Evolutionary conservation across 192 early-diverging fungal species (phyloP), one percentile per base, ranked within the genome.

Genomic region (Dissophora ornata): DNA sequence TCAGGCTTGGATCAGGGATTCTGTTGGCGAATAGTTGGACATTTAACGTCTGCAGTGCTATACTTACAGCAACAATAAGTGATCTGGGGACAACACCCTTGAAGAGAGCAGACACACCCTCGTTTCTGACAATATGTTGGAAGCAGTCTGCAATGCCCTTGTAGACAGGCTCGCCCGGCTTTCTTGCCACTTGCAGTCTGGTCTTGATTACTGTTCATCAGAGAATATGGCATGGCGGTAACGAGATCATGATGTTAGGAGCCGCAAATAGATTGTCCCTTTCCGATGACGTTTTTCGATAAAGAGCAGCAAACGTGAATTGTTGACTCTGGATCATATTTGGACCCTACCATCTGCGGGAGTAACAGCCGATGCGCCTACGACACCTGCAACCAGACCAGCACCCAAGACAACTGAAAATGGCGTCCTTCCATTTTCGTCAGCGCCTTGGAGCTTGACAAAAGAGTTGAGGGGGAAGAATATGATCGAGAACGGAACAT

Each of bases 21-120:
- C n/a, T n/a, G n/a, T n/a, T n/a, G n/a, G n/a, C n/a, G n/a, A n/a
- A n/a, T n/a, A n/a, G n/a, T n/a, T n/a, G n/a, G n/a, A n/a, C n/a
- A n/a, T n/a, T n/a, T n/a, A n/a, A n/a, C n/a, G n/a, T n/a, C n/a
- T n/a, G n/a, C n/a, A 3, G 46, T 19, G 32, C 13, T 10, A 25
- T 0, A 71, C 68, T 59, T 66, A 84, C 83, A 8, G 83, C 81
- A 29, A 85, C 83, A 67, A 85, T 85, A 33, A 85, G 69, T 1
- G 80, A 80, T 58, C 83, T 52, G 2, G 90, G 90, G 18, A 89
- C 69, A 29, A 74, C 71, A 18, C 90, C 90, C 73, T 89, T 88
- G 56, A 89, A 84, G 28, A 79, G 50, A 13, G 83, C 85, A 32
- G 65, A 24, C 2, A 57, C 42, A n/a, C 85, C 85, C 47, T 87